These are phyloP conservation scores for Apiospora saccharicola DNA, from an alignment of 2,329 filamentous ascomycete genomes.

Conservation along the genomic window DNA sequence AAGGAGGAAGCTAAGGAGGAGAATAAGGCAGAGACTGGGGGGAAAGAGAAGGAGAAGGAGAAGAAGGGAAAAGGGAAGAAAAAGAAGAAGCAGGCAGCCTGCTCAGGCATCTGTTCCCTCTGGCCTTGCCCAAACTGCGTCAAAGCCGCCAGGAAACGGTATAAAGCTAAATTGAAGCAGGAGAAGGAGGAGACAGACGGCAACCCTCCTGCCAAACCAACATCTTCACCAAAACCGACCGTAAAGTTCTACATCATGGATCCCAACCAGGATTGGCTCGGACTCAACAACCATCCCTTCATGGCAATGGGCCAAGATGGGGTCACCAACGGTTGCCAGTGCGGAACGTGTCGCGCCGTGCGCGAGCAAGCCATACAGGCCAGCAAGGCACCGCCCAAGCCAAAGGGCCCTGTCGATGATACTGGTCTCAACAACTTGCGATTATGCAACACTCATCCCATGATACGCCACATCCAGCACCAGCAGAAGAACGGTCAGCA, in stretches of 20 bases:
- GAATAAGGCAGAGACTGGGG: no score
- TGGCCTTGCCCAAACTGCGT: constrained; percentile 14
- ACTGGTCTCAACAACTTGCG: no score
- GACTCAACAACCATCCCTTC: background rate
- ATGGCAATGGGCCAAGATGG: background rate
- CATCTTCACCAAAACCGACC: background rate
- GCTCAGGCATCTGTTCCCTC: background rate
- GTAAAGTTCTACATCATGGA: background rate
- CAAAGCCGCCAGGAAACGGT: background rate
- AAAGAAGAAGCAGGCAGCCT: background rate
- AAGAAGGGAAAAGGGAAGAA: background rate
- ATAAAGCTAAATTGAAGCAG: background rate
- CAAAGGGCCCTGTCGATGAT: background rate
- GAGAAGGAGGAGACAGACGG: background rate
- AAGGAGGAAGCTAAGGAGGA: background rate
- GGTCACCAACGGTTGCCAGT: background rate
- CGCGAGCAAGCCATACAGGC: background rate
- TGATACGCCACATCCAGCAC: background rate
- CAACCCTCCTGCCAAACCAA: background rate
- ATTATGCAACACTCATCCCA: background rate
- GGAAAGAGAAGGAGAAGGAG: background rate
- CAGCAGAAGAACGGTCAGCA: background rate
- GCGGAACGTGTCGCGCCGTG: background rate
- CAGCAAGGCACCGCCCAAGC: background rate
- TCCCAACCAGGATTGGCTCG: background rate